Evolutionary conservation across 768 basidiomycete species (phyloP).

Genomic region (Collybiopsis luxurians): DNA sequence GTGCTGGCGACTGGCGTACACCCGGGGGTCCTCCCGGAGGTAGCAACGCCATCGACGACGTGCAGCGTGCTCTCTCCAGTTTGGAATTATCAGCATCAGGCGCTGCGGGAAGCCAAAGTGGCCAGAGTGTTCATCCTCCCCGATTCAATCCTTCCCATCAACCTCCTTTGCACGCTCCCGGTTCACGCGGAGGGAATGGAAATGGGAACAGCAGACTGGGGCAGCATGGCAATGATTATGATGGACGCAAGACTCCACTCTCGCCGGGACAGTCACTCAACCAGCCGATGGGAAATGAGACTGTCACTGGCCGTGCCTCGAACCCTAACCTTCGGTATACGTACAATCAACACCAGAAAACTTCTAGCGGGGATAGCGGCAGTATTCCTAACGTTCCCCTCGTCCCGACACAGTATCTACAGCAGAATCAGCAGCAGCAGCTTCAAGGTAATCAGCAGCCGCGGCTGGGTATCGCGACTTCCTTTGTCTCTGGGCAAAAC

Average conservation of each 20-base stretch:
- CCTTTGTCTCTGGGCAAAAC: constrained; percentile 23
- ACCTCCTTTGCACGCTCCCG: constrained; percentile 43
- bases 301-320: constrained; percentile 54
- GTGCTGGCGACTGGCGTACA: constrained; percentile 57
- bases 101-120: constrained; percentile 27
- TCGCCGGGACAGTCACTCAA: constrained; percentile 42
- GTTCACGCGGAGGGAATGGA: constrained; percentile 36
- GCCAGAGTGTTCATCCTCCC: constrained; percentile 63
- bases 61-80: constrained; percentile 68
- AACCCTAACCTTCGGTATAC: constrained; percentile 69
- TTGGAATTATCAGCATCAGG: constrained; percentile 52
- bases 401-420: constrained; percentile 72
- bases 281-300: constrained; percentile 41
- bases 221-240: constrained; percentile 60
- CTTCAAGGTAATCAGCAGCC: constrained; percentile 36
- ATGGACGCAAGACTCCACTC: constrained; percentile 62
- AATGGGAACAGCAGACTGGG: constrained; percentile 37
- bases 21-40: constrained; percentile 28
- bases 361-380: constrained; percentile 27
- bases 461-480: constrained; percentile 34
- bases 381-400: constrained; percentile 65
- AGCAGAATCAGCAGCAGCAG: constrained; percentile 53
- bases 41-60: constrained; percentile 58
- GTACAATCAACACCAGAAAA: constrained; percentile 45
- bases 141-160: constrained; percentile 59